phyloP scores from a whole-genome alignment of 2,329 filamentous ascomycete genomes.

The Colletotrichum echinochloae region DNA sequence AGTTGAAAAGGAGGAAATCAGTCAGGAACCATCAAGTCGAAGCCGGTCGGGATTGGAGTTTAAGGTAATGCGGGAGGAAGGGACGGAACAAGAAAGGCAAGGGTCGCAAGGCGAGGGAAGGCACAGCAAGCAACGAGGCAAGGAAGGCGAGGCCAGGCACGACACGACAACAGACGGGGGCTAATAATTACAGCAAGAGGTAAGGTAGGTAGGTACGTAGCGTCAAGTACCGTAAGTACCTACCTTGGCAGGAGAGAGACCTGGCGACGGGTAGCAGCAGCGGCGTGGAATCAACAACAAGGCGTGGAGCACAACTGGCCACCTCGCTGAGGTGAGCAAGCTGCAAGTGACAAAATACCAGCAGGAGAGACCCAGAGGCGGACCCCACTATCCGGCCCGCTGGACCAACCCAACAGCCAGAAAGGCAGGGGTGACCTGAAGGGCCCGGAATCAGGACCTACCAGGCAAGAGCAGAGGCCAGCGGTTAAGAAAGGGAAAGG shows the following conservation, averaged over 20 bases:
- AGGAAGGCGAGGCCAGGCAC: constrained; percentile 24
- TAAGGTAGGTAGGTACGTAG: constrained; percentile 5
- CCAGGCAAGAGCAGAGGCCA: constrained; percentile 20
- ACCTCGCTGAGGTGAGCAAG: constrained; percentile 18
- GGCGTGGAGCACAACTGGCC: constrained; percentile 16
- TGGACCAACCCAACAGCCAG: constrained; percentile 16
- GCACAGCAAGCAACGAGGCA: constrained; percentile 27
- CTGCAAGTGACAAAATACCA: constrained; percentile 8
- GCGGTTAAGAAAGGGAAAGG: constrained; percentile 16
- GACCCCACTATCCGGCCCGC: constrained; percentile 18
- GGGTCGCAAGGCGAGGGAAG: constrained; percentile 31
- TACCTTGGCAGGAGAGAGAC: constrained; percentile 11
- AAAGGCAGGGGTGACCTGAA: constrained; percentile 17
- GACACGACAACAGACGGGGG: constrained; percentile 21
- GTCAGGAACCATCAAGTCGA: constrained; percentile 2
- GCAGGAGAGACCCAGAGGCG: background rate
- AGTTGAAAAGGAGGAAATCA: constrained; percentile 4
- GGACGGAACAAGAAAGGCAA: constrained; percentile 36
- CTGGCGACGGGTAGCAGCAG: constrained; percentile 21
- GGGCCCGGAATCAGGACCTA: constrained; percentile 32
- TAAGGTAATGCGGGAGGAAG: constrained; percentile 40
- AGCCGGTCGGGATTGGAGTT: constrained; percentile 24
- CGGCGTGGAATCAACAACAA: background rate
- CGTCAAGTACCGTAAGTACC: constrained; percentile 9
- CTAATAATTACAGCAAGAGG: constrained; percentile 4